phyloP scores from a whole-genome alignment of 768 basidiomycete genomes.

The Boletus rubroflammeus region DNA sequence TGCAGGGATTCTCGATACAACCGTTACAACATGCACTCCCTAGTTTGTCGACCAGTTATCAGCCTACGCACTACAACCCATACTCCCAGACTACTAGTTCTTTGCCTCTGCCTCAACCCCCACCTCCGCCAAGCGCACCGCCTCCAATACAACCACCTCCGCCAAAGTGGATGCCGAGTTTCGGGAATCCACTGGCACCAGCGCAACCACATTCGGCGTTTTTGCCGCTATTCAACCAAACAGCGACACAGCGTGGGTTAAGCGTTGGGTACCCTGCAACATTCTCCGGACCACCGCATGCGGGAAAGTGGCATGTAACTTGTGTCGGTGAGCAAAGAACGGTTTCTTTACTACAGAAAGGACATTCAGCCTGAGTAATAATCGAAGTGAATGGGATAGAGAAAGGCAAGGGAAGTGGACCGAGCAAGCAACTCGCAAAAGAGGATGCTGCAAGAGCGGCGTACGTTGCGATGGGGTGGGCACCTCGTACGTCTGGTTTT shows the following conservation, averaged over 20 bases:
- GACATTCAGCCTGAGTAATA: slow-evolving; percentile 2
- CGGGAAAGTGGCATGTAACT: slow-evolving; percentile 60
- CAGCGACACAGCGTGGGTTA: slow-evolving; percentile 61
- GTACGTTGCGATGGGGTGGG: slow-evolving; percentile 76
- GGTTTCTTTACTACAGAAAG: not conserved
- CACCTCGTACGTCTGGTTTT: slow-evolving; percentile 34
- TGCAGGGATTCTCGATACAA: slow-evolving; percentile 31
- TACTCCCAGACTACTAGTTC: slow-evolving; percentile 16
- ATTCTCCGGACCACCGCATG: slow-evolving; percentile 64
- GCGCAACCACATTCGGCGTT: slow-evolving; percentile 64
- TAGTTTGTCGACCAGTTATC: slow-evolving; percentile 16
- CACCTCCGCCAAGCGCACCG: slow-evolving; percentile 29
- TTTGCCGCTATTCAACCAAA: slow-evolving; percentile 72
- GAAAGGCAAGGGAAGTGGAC: slow-evolving; percentile 63
- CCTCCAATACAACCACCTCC: slow-evolving; percentile 37
- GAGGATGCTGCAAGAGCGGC: slow-evolving; percentile 73
- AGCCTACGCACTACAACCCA: slow-evolving; percentile 30
- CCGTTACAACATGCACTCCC: slow-evolving; percentile 21
- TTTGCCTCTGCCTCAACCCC: slow-evolving; percentile 21
- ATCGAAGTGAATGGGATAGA: slow-evolving; percentile 62
- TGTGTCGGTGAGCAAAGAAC: slow-evolving; percentile 58
- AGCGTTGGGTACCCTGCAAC: slow-evolving; percentile 56
- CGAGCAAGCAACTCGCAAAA: slow-evolving; percentile 72
- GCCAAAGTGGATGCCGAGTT: slow-evolving; percentile 26
- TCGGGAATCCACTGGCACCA: slow-evolving; percentile 57